Percentiles rank a stretch among this genome's conserved stretches.
phyloP scores from a whole-genome alignment of 2,329 filamentous ascomycete genomes.

The Diaporthe sp. region DNA sequence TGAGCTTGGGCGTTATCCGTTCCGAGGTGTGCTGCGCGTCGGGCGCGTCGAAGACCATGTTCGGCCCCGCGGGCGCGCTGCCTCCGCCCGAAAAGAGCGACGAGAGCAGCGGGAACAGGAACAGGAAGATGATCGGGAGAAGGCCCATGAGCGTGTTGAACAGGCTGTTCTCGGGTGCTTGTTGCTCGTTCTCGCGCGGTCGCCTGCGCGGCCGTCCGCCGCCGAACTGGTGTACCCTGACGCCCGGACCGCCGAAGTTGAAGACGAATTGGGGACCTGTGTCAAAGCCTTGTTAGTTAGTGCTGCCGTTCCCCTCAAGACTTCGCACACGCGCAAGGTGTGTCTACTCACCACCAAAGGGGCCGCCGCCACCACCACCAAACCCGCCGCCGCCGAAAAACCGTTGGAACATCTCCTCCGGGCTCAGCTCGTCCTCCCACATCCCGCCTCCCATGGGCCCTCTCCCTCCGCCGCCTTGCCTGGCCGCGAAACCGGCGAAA shows the following conservation, averaged over 20 bases:
- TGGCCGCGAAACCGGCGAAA: slow-evolving; percentile 72
- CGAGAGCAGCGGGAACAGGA: slow-evolving; percentile 86
- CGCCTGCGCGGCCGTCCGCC: slow-evolving; percentile 82
- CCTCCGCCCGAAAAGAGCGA: slow-evolving; percentile 78
- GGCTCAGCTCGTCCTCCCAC: slow-evolving; percentile 94
- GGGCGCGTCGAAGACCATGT: slow-evolving; percentile 82
- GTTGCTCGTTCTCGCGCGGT: slow-evolving; percentile 74
- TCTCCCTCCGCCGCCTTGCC: slow-evolving; percentile 54
- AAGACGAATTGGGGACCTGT: slow-evolving; percentile 92
- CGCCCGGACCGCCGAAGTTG: slow-evolving; percentile 91
- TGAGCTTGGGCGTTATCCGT: slow-evolving; percentile 78
- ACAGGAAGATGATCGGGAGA: slow-evolving; percentile 89
- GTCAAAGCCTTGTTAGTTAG: slow-evolving; percentile 69
- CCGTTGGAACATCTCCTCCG: slow-evolving; percentile 95
- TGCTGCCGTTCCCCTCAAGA: neutral
- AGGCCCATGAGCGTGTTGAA: slow-evolving; percentile 77
- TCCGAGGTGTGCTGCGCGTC: slow-evolving; percentile 80
- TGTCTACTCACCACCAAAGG: slow-evolving; percentile 56
- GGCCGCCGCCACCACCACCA: slow-evolving; percentile 78
- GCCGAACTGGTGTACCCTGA: slow-evolving; percentile 96
- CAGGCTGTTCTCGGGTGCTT: slow-evolving; percentile 65
- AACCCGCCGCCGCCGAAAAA: slow-evolving; percentile 87
- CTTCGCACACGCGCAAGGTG: too few species aligned
- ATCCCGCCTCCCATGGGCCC: slow-evolving; percentile 68
- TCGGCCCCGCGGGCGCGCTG: slow-evolving; percentile 70